Conservation (phyloP, 2,329 filamentous ascomycete species). For the Clarireedia hainanense region DNA sequence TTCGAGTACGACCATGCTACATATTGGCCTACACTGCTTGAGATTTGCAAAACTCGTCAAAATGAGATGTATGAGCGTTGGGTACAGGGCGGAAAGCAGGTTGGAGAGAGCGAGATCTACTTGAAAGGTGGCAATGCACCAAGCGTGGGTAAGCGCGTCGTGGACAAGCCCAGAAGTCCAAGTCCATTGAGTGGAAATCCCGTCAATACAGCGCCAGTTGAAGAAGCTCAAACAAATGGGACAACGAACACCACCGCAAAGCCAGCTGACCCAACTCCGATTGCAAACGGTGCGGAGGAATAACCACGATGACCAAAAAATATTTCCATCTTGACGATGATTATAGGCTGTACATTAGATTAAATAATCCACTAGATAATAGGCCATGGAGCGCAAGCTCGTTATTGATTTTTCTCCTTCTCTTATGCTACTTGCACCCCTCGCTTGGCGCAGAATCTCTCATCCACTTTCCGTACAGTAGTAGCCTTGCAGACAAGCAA, state of each 20-base stretch:
- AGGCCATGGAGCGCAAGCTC: no score
- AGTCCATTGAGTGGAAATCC: not conserved
- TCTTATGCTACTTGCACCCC: not conserved
- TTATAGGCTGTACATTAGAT: not conserved
- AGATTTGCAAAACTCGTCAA: slow-evolving; percentile 59
- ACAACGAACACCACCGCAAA: no score
- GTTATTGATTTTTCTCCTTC: not conserved
- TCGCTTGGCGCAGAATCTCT: not conserved
- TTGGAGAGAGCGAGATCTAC: slow-evolving; percentile 84
- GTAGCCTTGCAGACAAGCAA: not conserved
- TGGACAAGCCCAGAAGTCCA: not conserved
- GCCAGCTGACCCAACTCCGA: not conserved
- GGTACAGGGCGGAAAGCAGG: slow-evolving; percentile 67
- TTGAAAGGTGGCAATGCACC: slow-evolving; percentile 53
- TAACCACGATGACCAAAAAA: not conserved
- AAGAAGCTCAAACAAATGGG: no score
- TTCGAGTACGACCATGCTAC: slow-evolving; percentile 84
- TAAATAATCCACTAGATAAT: not conserved
- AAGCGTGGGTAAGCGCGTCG: slow-evolving; percentile 16
- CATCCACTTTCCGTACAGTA: not conserved
- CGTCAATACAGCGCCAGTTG: no score
- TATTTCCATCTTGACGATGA: no score
- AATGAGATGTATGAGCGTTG: slow-evolving; percentile 61
- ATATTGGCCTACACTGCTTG: slow-evolving; percentile 84
- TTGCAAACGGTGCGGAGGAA: not conserved